Base-by-base conservation (phyloP, 352 stramenopile species). In the Phytophthora citrophthora region DNA sequence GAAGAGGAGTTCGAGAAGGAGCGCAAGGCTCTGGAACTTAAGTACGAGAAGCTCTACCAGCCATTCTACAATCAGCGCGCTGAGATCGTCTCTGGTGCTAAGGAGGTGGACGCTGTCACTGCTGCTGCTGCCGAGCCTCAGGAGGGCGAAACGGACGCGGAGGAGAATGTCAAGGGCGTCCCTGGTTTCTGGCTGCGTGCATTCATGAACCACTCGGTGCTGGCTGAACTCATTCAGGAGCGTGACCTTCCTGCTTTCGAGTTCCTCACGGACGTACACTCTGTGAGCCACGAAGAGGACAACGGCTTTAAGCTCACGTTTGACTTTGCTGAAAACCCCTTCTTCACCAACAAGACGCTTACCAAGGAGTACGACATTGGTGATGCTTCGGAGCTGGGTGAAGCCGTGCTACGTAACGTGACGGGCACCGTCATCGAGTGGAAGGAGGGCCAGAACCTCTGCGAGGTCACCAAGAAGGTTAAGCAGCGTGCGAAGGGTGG, bases 11-110 rank as follows among this genome's bases (percentile, higher is more conserved):
- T 95, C 45, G 85, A 95, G 71, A 93, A 92, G 72, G 85, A 95
- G 66, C 87, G 85, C 56, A 89, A 90, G 67, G 49, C 68, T 43
- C 72, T 95, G 15, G 85, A 95, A 71, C 83, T 95, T 49, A 95
- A 95, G 74, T 95, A 95, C 62, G 85, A 95, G 70, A 93, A 92
- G 71, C 76, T 93, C 11, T 95, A 95, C 71, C 83, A 93, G 73
- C 87, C 84, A 13, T 84, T 95, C 54, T 95, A 93, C 74, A 38
- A 54, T 20, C 73, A 93, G 58, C 87, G 87, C 29, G 83, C 85
- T 12, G 71, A 85, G 55, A 91, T 93, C 50, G 85, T 95, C 16
- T 83, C 81, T 52, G 87, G 87, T 34, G 65, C 75, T 26, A 94
- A 93, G 72, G 86, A 94, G 38, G 83, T 92, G 15, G 82, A 89